Evolutionary conservation across 2,329 filamentous ascomycete species (phyloP), one percentile per base, ranked within the genome.

Genomic region (Paecilomyces formosus): DNA sequence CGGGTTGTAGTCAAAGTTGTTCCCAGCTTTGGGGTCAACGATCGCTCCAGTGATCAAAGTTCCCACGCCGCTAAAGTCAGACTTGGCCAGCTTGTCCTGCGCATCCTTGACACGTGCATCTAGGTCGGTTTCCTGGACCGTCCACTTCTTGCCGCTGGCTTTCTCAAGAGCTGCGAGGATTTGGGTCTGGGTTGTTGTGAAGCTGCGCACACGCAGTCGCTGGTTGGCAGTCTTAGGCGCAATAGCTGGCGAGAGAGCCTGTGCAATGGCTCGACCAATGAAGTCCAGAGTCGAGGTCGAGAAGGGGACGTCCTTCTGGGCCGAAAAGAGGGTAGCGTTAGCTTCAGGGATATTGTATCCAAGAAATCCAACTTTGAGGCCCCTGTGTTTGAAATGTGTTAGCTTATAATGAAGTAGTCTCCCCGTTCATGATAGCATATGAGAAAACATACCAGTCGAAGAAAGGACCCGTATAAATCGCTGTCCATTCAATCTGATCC

Each of bases 331-430:
- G 18, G 62, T 66, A 15, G 68, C 65, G 26, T 67, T 66, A 55
- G 70, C 64, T 39, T 69, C 59, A 52, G 63, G 60, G 49, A 72
- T 61, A 53, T 71, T 70, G 39, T 66, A 65, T 59, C 74, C 70
- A 61, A 75, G 72, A 52, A 75, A 72, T n/a, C 58, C 60, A 28
- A 13, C 15, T 57, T 57, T 54, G 8, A 61, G 52, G 52, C 21
- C 30, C 39, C 61, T 62, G 39, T 52, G 8, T 13, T 30, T 55
- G 15, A 45, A 1, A 55, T 13, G 15, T 11, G 35, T 56, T 3
- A 52, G 49, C 21, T 8, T 26, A 3, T 54, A 28, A n/a, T 2
- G 22, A 56, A 22, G 31, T 28, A 26, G 15, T 31, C 30, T 35
- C 24, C n/a, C 11, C 28, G 12, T 49, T 26, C 1, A 31, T 12